Base-by-base conservation (phyloP, 192 early-diverging fungal genomes). In the Backusella luteola region DNA sequence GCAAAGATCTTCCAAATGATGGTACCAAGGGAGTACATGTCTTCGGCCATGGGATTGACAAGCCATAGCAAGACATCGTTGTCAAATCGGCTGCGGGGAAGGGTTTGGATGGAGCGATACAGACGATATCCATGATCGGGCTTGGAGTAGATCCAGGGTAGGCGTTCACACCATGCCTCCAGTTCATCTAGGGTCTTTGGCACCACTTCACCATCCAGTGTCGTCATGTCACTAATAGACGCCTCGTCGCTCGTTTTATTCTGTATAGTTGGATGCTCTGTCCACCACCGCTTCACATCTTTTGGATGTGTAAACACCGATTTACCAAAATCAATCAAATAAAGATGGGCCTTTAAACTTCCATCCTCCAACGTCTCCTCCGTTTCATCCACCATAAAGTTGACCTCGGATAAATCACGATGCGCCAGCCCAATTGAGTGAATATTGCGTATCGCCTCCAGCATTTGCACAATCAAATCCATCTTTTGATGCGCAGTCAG, bases 251-350 rank as follows among this genome's bases (percentile, higher is more conserved):
- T 29, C 0, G 9, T 14, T 29, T 29, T 29, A 63, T 63, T 29
- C 9, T 63, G 23, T 14, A 14, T 63, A 26, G 8, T 23, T 6
- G 69, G 73, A 66, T 77, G 74, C 12, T 83, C 63, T 14, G 81
- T 79, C 66, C 86, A 85, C 86, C 85, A 89, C 34, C 67, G 75
- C 21, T 71, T 26, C 0, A 86, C 84, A 42, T 89, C 87, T 12
- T 81, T 81, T 2, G 71, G 77, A 12, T 71, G 70, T 36, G 82
- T 79, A 79, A 90, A 89, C 6, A 85, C 80, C 0, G 89, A 85
- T 72, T 90, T 90, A 8, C 89, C 89, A 79, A 90, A 90, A 73
- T 90, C 89, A 72, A 90, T 90, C 66, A 90, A 73, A 35, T 83
- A 85, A 17, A 90, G 52, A 41, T 81, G 49, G 0, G 87, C 87